These are phyloP conservation scores for Plantago coronopus DNA, from an alignment of 305 asterid genomes.

Conservation along the genomic window DNA sequence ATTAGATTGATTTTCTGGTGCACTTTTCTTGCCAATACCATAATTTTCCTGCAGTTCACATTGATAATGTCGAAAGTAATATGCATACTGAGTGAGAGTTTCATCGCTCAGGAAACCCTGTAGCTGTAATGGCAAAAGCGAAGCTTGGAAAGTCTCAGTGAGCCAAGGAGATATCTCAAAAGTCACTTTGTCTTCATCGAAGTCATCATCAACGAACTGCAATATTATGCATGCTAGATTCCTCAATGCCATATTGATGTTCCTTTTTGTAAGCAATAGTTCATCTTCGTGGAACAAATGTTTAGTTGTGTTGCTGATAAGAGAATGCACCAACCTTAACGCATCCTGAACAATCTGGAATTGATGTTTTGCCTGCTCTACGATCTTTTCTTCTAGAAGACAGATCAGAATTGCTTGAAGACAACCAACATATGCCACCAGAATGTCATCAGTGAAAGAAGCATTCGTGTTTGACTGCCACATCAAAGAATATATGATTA, in stretches of 20 bases:
- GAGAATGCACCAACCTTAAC: not conserved
- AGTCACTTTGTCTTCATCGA: not conserved
- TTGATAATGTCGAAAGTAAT: not conserved
- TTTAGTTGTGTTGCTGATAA: not conserved
- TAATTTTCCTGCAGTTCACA: not conserved
- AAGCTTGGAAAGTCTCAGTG: not conserved
- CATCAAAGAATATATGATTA: too few relatives aligned
- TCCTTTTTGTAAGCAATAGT: not conserved
- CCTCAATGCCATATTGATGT: not conserved
- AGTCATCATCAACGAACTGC: not conserved
- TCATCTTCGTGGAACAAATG: not conserved
- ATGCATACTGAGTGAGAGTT: not conserved
- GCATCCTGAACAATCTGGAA: not conserved
- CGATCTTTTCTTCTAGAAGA: not conserved
- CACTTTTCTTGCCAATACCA: too few relatives aligned
- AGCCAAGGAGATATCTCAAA: not conserved
- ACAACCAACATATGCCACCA: too few relatives aligned
- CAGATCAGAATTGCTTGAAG: too few relatives aligned
- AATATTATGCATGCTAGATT: not conserved
- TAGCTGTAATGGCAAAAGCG: not conserved
- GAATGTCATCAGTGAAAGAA: too few relatives aligned
- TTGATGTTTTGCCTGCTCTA: not conserved
- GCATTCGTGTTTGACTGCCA: too few relatives aligned
- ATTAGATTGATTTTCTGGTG: not conserved
- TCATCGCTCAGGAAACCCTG: not conserved